Evolutionary conservation across 1,284 basidiomycete genomes (phyloP), one percentile per base, ranked within the genome.

Genomic region (Leccinum colubrinum): DNA sequence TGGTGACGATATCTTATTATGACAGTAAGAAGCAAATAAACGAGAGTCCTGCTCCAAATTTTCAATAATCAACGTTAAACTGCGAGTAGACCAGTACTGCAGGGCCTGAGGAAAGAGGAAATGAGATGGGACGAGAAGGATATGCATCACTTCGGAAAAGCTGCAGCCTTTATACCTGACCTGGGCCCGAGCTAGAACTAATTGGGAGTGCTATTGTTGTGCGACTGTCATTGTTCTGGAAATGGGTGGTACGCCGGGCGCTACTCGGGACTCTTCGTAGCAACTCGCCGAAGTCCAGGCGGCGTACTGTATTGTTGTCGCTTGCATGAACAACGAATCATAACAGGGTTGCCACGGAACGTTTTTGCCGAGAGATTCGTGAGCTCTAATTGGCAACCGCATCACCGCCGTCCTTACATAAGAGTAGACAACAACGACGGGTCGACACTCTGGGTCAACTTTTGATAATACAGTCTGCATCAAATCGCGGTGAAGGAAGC

Each of bases 11-110:
- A 50, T 58, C 60, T 37, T 60, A 35, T 33, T 54, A 35, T 25
- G 54, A 22, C 1, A 12, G 39, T 1, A 67, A 62, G 35, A 41
- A 65, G 20, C 56, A 51, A 48, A 22, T 33, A 22, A 48, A 55
- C 20, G 52, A 58, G 67, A 59, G 65, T 60, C 64, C 64, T 61
- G 72, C 68, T 70, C 70, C 25, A 55, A 63, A 30, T 50, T 59
- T 43, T 25, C 41, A 56, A 22, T 20, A 4, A 27, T 63, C 20
- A 59, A 63, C 25, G 55, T 60, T 35, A 35, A 55, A 48, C 39
- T 65, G 72, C 63, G 54, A 59, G 68, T 62, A 68, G 55, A 56
- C 69, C 73, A 59, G 70, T 61, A 71, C 73, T 37, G 60, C 65
- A 62, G 56, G 12, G 55, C 22, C 46, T 48, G 56, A 67, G 35